These are phyloP conservation scores for Catunica adiposa DNA, from an alignment of 2,329 filamentous ascomycete species.

Conservation along the genomic window DNA sequence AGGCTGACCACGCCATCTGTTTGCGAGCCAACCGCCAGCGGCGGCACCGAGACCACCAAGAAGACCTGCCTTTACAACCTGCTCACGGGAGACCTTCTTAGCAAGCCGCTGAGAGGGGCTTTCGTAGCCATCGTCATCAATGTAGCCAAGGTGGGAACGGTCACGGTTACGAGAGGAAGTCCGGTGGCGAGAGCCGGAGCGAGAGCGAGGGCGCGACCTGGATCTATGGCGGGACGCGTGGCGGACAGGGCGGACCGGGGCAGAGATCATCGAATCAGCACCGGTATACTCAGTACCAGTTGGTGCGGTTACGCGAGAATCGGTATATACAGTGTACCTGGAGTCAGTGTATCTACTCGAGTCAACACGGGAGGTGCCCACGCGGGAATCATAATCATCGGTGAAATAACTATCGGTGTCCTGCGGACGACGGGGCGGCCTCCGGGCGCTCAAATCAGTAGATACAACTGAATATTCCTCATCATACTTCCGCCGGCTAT, in stretches of 20 bases:
- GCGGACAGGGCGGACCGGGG: conserved; percentile 7
- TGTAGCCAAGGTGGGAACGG: conserved; percentile 24
- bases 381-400: conserved; percentile 41
- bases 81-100: conserved; percentile 9
- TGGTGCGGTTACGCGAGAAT: conserved; percentile 8
- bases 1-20: conserved; percentile 42
- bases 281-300: conserved; percentile 11
- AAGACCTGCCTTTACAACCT: conserved; percentile 29
- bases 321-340: conserved; percentile 11
- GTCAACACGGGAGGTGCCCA: conserved; percentile 17
- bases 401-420: conserved; percentile 34
- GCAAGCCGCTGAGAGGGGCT: conserved; percentile 43
- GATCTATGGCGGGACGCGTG: not conserved
- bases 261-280: not conserved
- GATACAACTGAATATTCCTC: conserved; percentile 48
- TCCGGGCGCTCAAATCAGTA: conserved; percentile 41
- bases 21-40: conserved; percentile 52
- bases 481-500: conserved; percentile 35
- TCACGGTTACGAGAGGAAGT: conserved; percentile 18
- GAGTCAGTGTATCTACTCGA: conserved; percentile 12
- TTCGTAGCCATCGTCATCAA: conserved; percentile 15
- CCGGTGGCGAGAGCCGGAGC: conserved; percentile 3
- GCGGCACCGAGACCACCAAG: conserved; percentile 39
- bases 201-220: not conserved
- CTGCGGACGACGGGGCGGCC: conserved; percentile 23